Base-by-base conservation (phyloP, 2,329 filamentous ascomycete species). In the Pseudocercospora vitis region DNA sequence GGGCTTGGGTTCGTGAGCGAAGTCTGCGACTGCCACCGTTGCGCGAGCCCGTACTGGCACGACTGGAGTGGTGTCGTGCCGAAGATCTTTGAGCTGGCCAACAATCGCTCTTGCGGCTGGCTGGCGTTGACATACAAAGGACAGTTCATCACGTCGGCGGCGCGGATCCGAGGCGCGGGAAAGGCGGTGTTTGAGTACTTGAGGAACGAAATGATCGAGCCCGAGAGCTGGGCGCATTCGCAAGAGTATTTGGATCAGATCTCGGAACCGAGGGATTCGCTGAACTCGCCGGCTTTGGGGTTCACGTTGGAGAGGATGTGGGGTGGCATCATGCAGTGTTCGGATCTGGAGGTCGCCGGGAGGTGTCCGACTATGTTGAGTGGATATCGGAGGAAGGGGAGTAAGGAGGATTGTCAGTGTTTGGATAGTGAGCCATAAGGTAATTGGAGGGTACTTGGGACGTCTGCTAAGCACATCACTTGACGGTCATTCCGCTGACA, bases 121-220 rank as follows among this genome's bases (percentile, higher is more conserved):
- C 23, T 74, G 0, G 63, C 73, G 9, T 56, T 78, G 5, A 74
- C 73, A 2, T 76, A 76, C 56, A 74, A 74, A 39, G 78, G 77
- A 12, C 74, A 77, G 47, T 79, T 80, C 59, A 64, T 78, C 31
- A 74, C 71, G 2, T 76, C 74, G 1, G 73, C 73, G 0, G 66
- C 65, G 4, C 68, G 78, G 1, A 73, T 79, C 4, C 65, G 74
- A 1, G 73, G 66, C 2, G 66, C 69, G 7, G 57, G 62, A 18
- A 71, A 66, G 45, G 47, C 46, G 4, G 57, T 73, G 12, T 76
- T 73, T 52, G 57, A 73, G 24, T 62, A 67, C 11, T 54, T 75
- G 21, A 56, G 55, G 12, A 29, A 56, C 6, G 48, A 61, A 5
- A 46, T 71, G 21, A 61, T 59, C 11, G 48, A 68, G 58, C 44